Conservation (phyloP, 1,284 basidiomycete genomes). For the Phylloporus sp. region DNA sequence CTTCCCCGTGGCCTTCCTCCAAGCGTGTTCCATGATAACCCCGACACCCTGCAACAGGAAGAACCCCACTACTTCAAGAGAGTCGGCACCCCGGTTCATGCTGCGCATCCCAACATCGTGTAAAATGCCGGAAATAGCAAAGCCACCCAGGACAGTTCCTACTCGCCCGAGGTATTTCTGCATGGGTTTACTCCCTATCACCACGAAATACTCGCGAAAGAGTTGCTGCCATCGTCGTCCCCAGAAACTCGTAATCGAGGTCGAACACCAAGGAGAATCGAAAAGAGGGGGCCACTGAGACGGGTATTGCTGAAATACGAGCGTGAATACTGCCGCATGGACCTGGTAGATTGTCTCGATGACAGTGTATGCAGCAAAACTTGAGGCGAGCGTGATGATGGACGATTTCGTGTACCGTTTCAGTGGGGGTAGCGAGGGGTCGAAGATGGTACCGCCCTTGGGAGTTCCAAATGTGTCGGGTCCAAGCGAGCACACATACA, state of each 20-base stretch:
- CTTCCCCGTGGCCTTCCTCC: conserved; percentile 49
- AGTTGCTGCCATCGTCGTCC: conserved; percentile 55
- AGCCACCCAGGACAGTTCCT: conserved; percentile 61
- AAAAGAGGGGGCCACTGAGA: conserved; percentile 54
- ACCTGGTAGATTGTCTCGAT: conserved; percentile 55
- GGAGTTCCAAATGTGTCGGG: conserved; percentile 33
- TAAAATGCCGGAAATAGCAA: conserved; percentile 61
- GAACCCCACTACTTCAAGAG: conserved; percentile 54
- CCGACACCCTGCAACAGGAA: conserved; percentile 67
- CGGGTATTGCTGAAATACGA: conserved; percentile 45
- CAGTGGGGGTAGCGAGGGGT: conserved; percentile 48
- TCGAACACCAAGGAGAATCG: conserved; percentile 47
- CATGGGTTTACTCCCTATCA: conserved; percentile 40
- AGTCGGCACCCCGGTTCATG: conserved; percentile 62
- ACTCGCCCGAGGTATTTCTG: conserved; percentile 50
- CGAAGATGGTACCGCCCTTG: conserved; percentile 58
- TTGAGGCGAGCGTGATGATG: conserved; percentile 49
- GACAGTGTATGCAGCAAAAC: conserved; percentile 49
- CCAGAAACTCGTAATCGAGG: conserved; percentile 54
- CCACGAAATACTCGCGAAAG: conserved; percentile 49
- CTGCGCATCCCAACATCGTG: conserved; percentile 67
- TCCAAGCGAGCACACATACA: conserved; percentile 22
- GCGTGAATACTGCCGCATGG: conserved; percentile 51
- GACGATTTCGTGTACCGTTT: conserved; percentile 54
- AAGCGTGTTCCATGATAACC: conserved; percentile 55